Evolutionary conservation across 2,329 filamentous ascomycete species (phyloP).

Genomic region (Calycina marina): DNA sequence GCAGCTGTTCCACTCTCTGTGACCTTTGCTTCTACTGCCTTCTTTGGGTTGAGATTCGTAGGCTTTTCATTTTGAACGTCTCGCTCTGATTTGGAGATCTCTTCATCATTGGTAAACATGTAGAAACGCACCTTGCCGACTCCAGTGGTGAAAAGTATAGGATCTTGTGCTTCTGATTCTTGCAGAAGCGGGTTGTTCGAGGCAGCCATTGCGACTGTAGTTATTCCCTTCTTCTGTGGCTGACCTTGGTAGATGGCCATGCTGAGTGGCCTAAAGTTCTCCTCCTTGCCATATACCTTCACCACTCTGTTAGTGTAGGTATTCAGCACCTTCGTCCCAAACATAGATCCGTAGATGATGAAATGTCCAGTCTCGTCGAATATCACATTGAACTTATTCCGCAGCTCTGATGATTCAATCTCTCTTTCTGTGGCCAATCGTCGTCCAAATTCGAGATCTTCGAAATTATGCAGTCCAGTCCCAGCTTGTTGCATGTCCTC

Average conservation of each 20-base stretch:
- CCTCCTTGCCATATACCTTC: conserved; percentile 80
- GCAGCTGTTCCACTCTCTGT: conserved; percentile 65
- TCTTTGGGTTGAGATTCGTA: conserved; percentile 42
- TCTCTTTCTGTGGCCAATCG: conserved; percentile 77
- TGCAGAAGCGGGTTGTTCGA: conserved; percentile 85
- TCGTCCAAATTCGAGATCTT: conserved; percentile 83
- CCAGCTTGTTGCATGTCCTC: conserved; percentile 96
- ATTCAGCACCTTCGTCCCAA: conserved; percentile 91
- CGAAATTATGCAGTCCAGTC: conserved; percentile 64
- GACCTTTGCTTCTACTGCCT: conserved; percentile 41
- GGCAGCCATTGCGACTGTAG: conserved; percentile 94
- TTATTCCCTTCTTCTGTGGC: conserved; percentile 82
- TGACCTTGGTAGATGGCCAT: conserved; percentile 86
- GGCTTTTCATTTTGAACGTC: conserved; percentile 95
- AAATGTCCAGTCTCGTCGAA: conserved; percentile 97
- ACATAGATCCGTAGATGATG: conserved; percentile 81
- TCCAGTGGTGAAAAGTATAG: conserved; percentile 73
- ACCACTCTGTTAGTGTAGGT: conserved; percentile 87
- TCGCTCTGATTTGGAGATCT: conserved; percentile 67
- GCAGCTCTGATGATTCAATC: conserved; percentile 54
- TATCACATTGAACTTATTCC: conserved; percentile 66
- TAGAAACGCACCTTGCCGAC: conserved; percentile 87
- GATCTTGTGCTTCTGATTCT: conserved; percentile 81
- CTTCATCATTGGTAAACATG: conserved; percentile 88
- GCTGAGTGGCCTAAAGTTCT: conserved; percentile 71